Conservation (phyloP, 2,329 filamentous ascomycete species). For the Pyrenochaeta sp. region DNA sequence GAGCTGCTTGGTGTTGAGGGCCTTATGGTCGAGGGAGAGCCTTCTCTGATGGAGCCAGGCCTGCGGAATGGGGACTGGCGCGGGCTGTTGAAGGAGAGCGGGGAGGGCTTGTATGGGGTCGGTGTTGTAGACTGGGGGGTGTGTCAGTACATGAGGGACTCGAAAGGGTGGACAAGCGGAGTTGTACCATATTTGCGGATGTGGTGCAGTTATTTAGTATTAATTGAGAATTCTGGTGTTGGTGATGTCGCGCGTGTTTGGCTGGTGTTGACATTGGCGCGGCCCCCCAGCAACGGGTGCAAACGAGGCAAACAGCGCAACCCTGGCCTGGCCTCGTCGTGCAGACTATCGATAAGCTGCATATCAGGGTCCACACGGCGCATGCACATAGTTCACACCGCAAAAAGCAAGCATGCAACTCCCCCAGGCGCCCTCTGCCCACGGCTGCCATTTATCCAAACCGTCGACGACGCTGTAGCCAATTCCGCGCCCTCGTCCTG, state of each 20-base stretch:
- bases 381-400: slow-evolving; percentile 8
- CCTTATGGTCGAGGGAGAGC: slow-evolving; percentile 50
- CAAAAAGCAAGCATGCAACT: slow-evolving; percentile 1
- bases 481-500: background rate
- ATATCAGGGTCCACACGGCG: slow-evolving; percentile 6
- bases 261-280: slow-evolving; percentile 29
- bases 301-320: slow-evolving; percentile 21
- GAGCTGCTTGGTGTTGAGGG: slow-evolving; percentile 51
- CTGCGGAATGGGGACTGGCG: slow-evolving; percentile 56
- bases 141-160: slow-evolving; percentile 1
- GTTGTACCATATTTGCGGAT: slow-evolving; percentile 13
- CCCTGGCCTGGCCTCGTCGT: too few species aligned
- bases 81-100: slow-evolving; percentile 54
- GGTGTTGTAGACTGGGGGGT: slow-evolving; percentile 40
- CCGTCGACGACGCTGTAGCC: background rate
- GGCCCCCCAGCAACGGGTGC: slow-evolving; percentile 24
- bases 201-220: slow-evolving; percentile 8
- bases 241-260: slow-evolving; percentile 18
- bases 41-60: slow-evolving; percentile 48
- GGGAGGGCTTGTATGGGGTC: slow-evolving; percentile 50
- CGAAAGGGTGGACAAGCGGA: background rate
- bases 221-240: slow-evolving; percentile 2
- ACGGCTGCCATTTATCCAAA: background rate
- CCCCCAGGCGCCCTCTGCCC: background rate
- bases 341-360: slow-evolving; percentile 24